Evolutionary conservation across 805 yeast genomes (phyloP).

Genomic region (Lachancea fermentati): DNA sequence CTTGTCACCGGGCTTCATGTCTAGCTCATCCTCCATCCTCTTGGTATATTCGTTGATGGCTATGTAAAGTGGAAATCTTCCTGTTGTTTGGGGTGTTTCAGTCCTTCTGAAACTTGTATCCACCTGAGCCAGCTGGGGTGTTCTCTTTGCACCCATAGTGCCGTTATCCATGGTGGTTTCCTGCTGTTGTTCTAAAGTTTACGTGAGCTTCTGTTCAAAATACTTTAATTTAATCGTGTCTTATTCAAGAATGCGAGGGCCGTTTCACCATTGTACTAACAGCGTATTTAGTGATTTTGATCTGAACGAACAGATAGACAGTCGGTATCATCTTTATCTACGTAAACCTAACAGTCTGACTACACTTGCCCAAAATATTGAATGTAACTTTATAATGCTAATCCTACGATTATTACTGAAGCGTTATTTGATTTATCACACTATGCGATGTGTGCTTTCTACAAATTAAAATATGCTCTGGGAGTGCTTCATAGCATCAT

Average conservation of each 20-base stretch:
- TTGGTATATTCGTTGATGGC: conserved; percentile 86
- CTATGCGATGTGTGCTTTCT: neutral
- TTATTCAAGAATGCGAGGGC: neutral
- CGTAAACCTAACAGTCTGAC: too few relatives aligned
- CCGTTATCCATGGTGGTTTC: conserved; percentile 3
- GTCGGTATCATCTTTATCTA: too few relatives aligned
- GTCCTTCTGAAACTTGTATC: conserved; percentile 14
- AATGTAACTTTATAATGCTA: neutral
- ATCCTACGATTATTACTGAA: neutral
- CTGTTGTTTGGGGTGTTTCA: conserved; percentile 1
- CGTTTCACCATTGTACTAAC: neutral
- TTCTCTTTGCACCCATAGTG: conserved; percentile 3
- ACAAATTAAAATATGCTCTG: too few relatives aligned
- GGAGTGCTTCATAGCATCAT: conserved; percentile 1
- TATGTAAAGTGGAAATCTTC: conserved; percentile 32
- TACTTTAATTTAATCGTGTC: neutral
- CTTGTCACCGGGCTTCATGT: conserved; percentile 74
- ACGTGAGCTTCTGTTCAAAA: neutral
- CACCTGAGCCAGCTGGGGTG: conserved; percentile 14
- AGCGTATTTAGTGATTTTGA: neutral
- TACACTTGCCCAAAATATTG: too few relatives aligned
- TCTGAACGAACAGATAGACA: neutral
- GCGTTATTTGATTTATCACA: neutral
- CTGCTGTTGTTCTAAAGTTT: neutral
- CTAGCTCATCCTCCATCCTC: conserved; percentile 84